These are phyloP conservation scores for Entophlyctis helioformis DNA, from an alignment of 192 early-diverging fungal genomes.

Conservation along the genomic window DNA sequence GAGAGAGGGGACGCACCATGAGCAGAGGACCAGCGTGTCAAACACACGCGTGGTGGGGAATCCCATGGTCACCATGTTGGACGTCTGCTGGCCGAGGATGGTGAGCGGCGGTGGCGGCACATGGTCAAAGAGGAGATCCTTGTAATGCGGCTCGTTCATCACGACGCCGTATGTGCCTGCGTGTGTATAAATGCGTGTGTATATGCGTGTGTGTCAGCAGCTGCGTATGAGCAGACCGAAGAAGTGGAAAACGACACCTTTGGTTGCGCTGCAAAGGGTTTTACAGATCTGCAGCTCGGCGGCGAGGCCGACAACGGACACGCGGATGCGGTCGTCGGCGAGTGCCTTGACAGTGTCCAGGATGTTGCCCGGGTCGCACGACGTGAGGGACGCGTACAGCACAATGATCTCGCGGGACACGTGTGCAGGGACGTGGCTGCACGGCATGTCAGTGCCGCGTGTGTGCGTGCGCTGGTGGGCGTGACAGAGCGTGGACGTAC, in stretches of 20 bases:
- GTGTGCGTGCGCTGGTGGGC: too few relatives aligned
- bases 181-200: neutral
- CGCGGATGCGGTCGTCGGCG: conserved; percentile 58
- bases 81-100: conserved; percentile 21
- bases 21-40: conserved; percentile 53
- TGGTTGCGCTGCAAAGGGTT: conserved; percentile 59
- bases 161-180: conserved; percentile 70
- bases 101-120: conserved; percentile 80
- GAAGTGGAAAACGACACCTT: conserved; percentile 30
- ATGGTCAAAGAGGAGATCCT: conserved; percentile 70
- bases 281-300: conserved; percentile 83
- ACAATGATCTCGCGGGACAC: conserved; percentile 78
- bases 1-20: conserved; percentile 39
- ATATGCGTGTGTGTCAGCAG: too few relatives aligned
- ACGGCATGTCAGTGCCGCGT: too few relatives aligned
- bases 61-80: conserved; percentile 78
- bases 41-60: conserved; percentile 52
- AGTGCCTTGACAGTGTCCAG: conserved; percentile 63
- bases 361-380: conserved; percentile 91
- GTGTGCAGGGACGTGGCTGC: conserved; percentile 72
- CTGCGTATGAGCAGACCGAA: conserved; percentile 1
- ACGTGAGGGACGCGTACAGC: conserved; percentile 78
- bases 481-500: too few relatives aligned
- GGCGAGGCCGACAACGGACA: conserved; percentile 76
- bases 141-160: conserved; percentile 69